Percentiles rank a stretch among this genome's conserved stretches.
phyloP scores from a whole-genome alignment of 2,329 filamentous ascomycete species.

The Fusarium concolor region DNA sequence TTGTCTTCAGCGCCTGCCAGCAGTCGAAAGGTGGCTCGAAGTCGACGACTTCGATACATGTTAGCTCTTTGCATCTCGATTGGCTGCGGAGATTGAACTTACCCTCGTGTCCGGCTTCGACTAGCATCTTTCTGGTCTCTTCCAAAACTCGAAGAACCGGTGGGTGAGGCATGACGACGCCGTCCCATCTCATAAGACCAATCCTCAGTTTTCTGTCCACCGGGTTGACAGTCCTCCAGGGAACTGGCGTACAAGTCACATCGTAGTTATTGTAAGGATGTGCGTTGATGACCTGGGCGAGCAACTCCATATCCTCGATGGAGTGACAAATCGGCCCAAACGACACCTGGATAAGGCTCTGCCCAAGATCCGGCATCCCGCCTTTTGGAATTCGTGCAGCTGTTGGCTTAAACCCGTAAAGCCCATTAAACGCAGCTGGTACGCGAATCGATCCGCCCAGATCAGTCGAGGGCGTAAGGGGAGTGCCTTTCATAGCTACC shows the following conservation, averaged over 20 bases:
- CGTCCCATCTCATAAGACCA: constrained; percentile 18
- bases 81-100: fast-evolving
- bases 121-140: neutral
- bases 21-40: constrained; percentile 22
- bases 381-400: constrained; percentile 30
- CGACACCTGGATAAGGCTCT: constrained; percentile 58
- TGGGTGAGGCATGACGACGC: constrained; percentile 19
- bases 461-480: constrained; percentile 50
- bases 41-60: neutral
- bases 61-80: neutral
- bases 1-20: constrained; percentile 5
- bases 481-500: constrained; percentile 50
- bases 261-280: constrained; percentile 9
- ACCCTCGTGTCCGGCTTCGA: constrained; percentile 14
- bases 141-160: constrained; percentile 18
- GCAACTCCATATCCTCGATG: constrained; percentile 13
- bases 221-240: neutral
- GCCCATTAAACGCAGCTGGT: constrained; percentile 48
- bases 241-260: neutral
- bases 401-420: constrained; percentile 40
- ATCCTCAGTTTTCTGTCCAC: neutral
- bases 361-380: constrained; percentile 20
- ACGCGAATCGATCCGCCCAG: constrained; percentile 50
- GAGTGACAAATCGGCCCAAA: constrained; percentile 42
- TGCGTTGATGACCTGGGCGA: constrained; percentile 1